A percentile compares a stretch with the other conserved stretches of the same genome.
phyloP scores from a whole-genome alignment of 257 asterid genomes.

The Penstemon davidsonii region DNA sequence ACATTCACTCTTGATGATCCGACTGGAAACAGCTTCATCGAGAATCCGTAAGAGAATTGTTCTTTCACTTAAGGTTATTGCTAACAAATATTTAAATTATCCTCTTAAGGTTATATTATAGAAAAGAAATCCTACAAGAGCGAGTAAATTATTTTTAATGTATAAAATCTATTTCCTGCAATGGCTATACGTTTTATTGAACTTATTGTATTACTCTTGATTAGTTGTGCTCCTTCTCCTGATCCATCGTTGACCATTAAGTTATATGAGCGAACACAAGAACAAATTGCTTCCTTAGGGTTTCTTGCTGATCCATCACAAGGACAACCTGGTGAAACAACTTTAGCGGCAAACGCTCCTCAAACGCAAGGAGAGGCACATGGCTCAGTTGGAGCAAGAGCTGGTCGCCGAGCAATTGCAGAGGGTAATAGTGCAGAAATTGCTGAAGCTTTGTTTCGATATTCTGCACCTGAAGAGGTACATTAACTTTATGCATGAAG shows the following conservation, averaged over 20 bases:
- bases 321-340: slow-evolving; percentile 42
- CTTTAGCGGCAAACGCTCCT: slow-evolving; percentile 32
- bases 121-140: no score
- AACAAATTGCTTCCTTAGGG: slow-evolving; percentile 77
- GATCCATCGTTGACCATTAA: slow-evolving; percentile 79
- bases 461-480: slow-evolving; percentile 98
- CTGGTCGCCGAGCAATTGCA: slow-evolving; percentile 87
- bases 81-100: no score
- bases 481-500: background rate
- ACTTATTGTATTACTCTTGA: slow-evolving; percentile 15
- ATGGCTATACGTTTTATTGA: background rate
- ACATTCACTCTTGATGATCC: slow-evolving; percentile 91
- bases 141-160: background rate
- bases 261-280: slow-evolving; percentile 82
- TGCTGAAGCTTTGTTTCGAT: slow-evolving; percentile 80
- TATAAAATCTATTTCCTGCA: background rate
- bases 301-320: slow-evolving; percentile 61
- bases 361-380: slow-evolving; percentile 61
- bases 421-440: slow-evolving; percentile 81
- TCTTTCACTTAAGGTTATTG: background rate
- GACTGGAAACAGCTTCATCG: slow-evolving; percentile 95
- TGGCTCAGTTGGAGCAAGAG: slow-evolving; percentile 89
- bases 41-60: slow-evolving; percentile 78
- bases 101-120: no score
- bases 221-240: slow-evolving; percentile 84